Base-by-base conservation (phyloP, 306 rosid species). In the Albizia julibrissin region DNA sequence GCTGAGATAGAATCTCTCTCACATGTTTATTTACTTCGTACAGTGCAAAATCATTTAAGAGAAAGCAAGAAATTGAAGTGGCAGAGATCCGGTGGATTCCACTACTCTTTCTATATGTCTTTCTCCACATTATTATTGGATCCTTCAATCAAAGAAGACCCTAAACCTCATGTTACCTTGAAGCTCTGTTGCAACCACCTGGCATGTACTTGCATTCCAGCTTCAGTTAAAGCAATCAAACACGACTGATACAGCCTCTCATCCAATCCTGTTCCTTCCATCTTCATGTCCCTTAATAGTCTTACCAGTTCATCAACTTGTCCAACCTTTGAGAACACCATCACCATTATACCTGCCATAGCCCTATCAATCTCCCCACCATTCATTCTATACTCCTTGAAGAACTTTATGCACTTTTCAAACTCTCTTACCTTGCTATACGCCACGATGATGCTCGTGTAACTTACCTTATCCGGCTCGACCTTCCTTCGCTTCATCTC, bases 401-500 rank as follows among this genome's bases (percentile, higher is more conserved):
- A 93, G 56, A 81, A 80, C 18, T 56, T 75, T 43, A 87, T 22
- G 52, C 95, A 89, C 29, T 26, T 86, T 31, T 88, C 94, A 34
- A 84, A 87, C 62, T 93, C 92, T 14, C 87, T 68, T 18, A 85
- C 90, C 77, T 87, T 93, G 50, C 72, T 77, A 79, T 93, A 90
- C 67, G 97, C 97, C 50, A 82, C 83, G 34, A 91, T 91, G 62
- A 91, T 47, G 54, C 85, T 88, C 0, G 94, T 93, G 76, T 89
- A 91, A 40, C 89, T 93, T 6, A 93, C 92, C 80, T 88, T 93
- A 83, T 93, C 97, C 0, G 95, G 94, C 2, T 78, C 89, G 0
- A 93, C 80, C 77, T 91, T 91, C 71, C 93, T 83, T 73, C 97
- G 77, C 79, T 89, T 82, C 95, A 93, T 93, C 79, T 93, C 95